A percentile compares a stretch with the other conserved stretches of the same genome.
Evolutionary conservation across 1,139 yeast species (phyloP).

Genomic region (Dujonia santamariae): DNA sequence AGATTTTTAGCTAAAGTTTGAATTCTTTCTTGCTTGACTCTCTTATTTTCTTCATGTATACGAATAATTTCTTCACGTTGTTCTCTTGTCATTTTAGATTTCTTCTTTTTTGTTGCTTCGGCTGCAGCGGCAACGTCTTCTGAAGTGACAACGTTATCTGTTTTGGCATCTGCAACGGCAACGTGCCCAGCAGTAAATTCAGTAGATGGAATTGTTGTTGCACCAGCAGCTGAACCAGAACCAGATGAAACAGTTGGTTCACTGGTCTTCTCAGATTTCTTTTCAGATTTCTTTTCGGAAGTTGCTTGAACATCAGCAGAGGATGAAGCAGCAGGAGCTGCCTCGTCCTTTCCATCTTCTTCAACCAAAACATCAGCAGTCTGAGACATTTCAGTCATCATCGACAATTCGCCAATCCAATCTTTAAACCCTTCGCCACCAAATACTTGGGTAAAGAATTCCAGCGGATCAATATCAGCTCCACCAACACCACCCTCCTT

Average conservation of each 20-base stretch:
- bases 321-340: conserved; percentile 6
- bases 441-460: conserved; percentile 74
- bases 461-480: conserved; percentile 34
- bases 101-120: conserved; percentile 23
- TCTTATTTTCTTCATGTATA: conserved; percentile 54
- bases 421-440: conserved; percentile 73
- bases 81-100: conserved; percentile 42
- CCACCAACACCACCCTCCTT: conserved; percentile 20
- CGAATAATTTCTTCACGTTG: conserved; percentile 54
- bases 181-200: no score
- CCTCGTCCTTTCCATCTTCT: conserved; percentile 17
- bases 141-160: conserved; percentile 1
- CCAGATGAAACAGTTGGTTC: no score
- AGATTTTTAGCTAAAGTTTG: conserved; percentile 49
- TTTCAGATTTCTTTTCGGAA: no score
- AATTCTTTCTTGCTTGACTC: conserved; percentile 53
- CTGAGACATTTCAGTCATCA: conserved; percentile 75
- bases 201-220: no score
- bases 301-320: no score
- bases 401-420: conserved; percentile 86
- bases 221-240: neutral
- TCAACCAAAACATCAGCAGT: conserved; percentile 59
- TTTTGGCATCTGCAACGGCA: conserved; percentile 1
- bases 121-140: conserved; percentile 9
- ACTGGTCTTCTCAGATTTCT: no score